Base-by-base conservation (phyloP, 495 filamentous ascomycete species). In the Astrocystis sublimbata region DNA sequence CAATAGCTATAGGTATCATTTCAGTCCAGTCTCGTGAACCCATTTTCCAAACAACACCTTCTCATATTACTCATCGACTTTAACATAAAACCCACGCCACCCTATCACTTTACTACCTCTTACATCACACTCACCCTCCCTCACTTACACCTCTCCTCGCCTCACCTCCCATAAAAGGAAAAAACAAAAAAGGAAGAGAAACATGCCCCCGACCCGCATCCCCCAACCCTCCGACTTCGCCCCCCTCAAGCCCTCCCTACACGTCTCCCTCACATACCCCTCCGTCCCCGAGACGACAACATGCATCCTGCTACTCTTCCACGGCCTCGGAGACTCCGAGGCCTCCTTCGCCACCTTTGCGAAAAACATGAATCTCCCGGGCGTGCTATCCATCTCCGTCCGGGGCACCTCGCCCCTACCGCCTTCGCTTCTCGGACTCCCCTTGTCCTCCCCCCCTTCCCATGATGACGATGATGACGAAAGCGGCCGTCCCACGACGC, bases 241-340 rank as follows among this genome's bases (percentile, higher is more conserved):
- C 43, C 56, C 59, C 1, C 55, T 79, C 35, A 65, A 71, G 26
- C 26, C 73, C 46, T 61, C 68, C 1, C 55, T 79, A 31, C 65
- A 71, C 23, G 28, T 74, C 46, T 61, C 68, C 6, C 66, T 79
- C 9, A 50, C 65, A 40, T 76, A 68, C 66, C 77, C 79, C 13
- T 35, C 69, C 19, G 72, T 79, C 1, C 74, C 70, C 6, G 79
- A 81, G 52, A 74, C 75, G 1, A 78, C 85, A 55, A 87, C 86
- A 19, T 87, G 92, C 67, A 81, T 97, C 69, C 88, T 98, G 38
- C 74, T 97, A 71, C 85, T 97, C 50, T 86, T 97, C 42, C 93
- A 98, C 76, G 92, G 93, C 58, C 83, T 98, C 2, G 94, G 94
- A 31, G 93, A 97, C 73, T 85, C 83, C 15, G 80, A 89, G 40